Conservation (phyloP, 2,329 filamentous ascomycete species). For the Hortaea werneckii region DNA sequence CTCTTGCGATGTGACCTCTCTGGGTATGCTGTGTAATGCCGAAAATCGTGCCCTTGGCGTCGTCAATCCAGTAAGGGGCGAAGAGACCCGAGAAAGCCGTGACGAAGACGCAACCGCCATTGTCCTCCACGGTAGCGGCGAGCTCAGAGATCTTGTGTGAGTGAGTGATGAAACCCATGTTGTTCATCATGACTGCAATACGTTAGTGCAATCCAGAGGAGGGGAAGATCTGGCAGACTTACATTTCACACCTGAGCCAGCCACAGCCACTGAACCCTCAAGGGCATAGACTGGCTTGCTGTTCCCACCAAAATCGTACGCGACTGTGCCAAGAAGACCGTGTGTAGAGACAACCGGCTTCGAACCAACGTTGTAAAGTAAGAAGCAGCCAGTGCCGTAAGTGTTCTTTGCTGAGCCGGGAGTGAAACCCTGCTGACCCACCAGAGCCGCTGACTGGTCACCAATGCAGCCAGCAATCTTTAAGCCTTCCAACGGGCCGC, state of each 20-base stretch:
- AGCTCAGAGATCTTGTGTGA: conserved; percentile 55
- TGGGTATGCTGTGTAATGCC: conserved; percentile 56
- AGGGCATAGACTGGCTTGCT: conserved; percentile 63
- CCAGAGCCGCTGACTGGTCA: conserved; percentile 76
- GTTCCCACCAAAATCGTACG: conserved; percentile 60
- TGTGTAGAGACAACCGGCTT: conserved; percentile 77
- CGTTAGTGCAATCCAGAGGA: not conserved
- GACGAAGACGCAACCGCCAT: conserved; percentile 74
- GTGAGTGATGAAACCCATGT: conserved; percentile 55
- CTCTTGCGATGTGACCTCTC: conserved; percentile 75
- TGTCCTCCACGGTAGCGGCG: conserved; percentile 58
- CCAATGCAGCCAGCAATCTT: conserved; percentile 76
- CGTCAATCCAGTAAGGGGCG: conserved; percentile 90
- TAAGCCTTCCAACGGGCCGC: conserved; percentile 57
- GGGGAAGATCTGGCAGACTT: not conserved
- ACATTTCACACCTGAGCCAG: conserved; percentile 58
- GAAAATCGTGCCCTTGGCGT: conserved; percentile 75
- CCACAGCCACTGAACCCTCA: conserved; percentile 71
- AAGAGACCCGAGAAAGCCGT: conserved; percentile 87
- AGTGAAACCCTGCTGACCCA: conserved; percentile 62
- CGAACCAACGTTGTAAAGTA: conserved; percentile 78
- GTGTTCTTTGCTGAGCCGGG: conserved; percentile 83
- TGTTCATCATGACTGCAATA: conserved; percentile 33
- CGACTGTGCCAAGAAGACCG: conserved; percentile 76
- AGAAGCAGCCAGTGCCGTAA: conserved; percentile 81